These are phyloP conservation scores for Raddia distichophylla DNA, from an alignment of 176 grass and related monocot genomes.

Conservation along the genomic window DNA sequence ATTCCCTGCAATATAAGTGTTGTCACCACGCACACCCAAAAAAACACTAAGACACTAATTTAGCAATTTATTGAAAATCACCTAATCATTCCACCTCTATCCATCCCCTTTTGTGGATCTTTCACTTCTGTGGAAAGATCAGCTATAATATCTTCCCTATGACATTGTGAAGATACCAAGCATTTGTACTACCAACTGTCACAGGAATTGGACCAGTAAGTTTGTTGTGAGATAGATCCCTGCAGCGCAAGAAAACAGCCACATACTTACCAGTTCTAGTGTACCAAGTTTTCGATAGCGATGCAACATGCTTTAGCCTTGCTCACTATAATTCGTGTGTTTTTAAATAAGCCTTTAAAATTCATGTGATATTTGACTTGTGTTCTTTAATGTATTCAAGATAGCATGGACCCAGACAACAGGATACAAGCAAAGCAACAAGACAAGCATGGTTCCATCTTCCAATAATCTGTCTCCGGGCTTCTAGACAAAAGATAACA, in stretches of 20 bases:
- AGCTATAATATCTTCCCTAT: constrained; percentile 70
- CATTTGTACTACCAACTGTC: constrained; percentile 68
- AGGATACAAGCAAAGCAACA: constrained; percentile 31
- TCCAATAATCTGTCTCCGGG: not conserved
- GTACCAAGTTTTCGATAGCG: not conserved
- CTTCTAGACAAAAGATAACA: constrained; percentile 37
- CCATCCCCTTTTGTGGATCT: constrained; percentile 48
- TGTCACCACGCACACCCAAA: constrained; percentile 16
- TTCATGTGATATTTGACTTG: constrained; percentile 1
- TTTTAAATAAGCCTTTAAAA: not conserved
- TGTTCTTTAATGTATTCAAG: constrained; percentile 35
- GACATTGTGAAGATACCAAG: constrained; percentile 74
- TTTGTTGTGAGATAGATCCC: constrained; percentile 78
- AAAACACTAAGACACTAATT: not conserved
- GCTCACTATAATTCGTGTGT: not conserved
- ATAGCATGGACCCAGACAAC: constrained; percentile 31
- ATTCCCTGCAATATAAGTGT: constrained; percentile 56
- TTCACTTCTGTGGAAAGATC: constrained; percentile 59
- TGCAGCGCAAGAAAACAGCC: constrained; percentile 41
- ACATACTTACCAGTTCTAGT: not conserved
- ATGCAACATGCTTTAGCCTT: constrained; percentile 14
- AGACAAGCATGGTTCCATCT: constrained; percentile 25
- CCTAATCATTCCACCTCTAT: constrained; percentile 79
- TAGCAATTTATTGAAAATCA: constrained; percentile 6
- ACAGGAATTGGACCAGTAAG: constrained; percentile 61